phyloP scores from a whole-genome alignment of 441 rosid species.

The Viola pubescens region DNA sequence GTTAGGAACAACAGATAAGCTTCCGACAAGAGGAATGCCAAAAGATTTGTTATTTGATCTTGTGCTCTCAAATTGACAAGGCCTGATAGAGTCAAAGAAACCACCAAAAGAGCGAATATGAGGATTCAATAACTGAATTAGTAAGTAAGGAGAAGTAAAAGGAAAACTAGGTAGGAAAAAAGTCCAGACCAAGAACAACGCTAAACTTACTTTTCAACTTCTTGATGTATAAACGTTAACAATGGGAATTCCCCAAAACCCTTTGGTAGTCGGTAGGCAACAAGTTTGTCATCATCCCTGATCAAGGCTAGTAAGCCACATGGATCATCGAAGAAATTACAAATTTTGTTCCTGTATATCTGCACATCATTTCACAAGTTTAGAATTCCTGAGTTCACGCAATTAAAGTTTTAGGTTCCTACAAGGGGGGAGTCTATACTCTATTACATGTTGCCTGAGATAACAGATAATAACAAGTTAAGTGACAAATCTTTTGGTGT shows the following conservation, averaged over 20 bases:
- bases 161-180: conserved; percentile 12
- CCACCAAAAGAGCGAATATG: neutral
- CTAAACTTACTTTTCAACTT: conserved; percentile 36
- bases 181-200: neutral
- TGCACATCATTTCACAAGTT: conserved; percentile 21
- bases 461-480: neutral
- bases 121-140: neutral
- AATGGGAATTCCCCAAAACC: conserved; percentile 31
- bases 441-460: too few relatives aligned
- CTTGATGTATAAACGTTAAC: conserved; percentile 48
- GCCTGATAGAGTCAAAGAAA: conserved; percentile 16
- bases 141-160: neutral
- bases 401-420: too few relatives aligned
- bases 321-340: conserved; percentile 44
- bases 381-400: conserved; percentile 8
- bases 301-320: conserved; percentile 49
- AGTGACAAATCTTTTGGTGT: neutral
- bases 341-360: conserved; percentile 44
- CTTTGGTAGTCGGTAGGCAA: conserved; percentile 51
- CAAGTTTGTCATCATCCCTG: conserved; percentile 56
- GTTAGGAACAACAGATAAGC: conserved; percentile 36
- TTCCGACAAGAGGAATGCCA: conserved; percentile 77
- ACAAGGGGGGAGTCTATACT: too few relatives aligned
- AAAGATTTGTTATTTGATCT: conserved; percentile 24
- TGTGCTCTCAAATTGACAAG: conserved; percentile 12